Evolutionary conservation across 805 yeast species (phyloP).

Genomic region (Kuraishia floccosa): DNA sequence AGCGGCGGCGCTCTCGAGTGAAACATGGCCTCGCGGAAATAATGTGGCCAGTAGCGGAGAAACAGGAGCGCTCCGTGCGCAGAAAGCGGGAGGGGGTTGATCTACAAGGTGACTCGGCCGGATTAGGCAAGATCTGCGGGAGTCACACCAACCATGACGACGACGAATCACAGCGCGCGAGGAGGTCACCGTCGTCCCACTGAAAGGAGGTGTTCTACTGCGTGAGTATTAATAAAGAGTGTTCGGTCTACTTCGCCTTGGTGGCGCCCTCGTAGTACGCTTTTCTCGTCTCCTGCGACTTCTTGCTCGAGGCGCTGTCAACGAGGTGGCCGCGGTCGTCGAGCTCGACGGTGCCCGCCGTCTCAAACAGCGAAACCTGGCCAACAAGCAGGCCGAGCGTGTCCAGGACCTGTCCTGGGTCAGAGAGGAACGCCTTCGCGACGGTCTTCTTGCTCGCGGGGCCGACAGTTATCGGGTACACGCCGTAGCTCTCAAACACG

Average conservation of each 20-base stretch:
- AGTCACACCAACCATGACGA: too few species aligned
- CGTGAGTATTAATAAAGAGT: constrained; percentile 5
- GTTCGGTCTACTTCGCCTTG: neutral
- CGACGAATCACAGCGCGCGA: too few species aligned
- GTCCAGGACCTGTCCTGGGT: constrained; percentile 77
- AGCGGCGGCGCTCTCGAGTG: too few species aligned
- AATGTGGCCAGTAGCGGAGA: too few species aligned
- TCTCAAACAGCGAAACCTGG: constrained; percentile 66
- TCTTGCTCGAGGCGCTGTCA: constrained; percentile 30
- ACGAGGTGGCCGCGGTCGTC: constrained; percentile 69
- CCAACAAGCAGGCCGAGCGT: constrained; percentile 74
- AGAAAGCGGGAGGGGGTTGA: too few species aligned
- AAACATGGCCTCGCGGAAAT: too few species aligned
- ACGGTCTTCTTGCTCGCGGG: constrained; percentile 81
- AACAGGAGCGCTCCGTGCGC: too few species aligned
- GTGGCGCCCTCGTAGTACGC: constrained; percentile 20
- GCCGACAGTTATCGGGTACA: constrained; percentile 85
- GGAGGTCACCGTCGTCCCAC: too few species aligned
- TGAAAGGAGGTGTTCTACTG: neutral
- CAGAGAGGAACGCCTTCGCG: constrained; percentile 77
- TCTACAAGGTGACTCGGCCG: too few species aligned
- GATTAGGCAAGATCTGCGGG: too few species aligned
- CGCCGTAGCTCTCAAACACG: constrained; percentile 42
- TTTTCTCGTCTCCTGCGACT: constrained; percentile 25
- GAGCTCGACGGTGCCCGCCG: constrained; percentile 63